Evolutionary conservation across 805 yeast genomes (phyloP), one percentile per base, ranked within the genome.

Genomic region (Metschnikowia similis): DNA sequence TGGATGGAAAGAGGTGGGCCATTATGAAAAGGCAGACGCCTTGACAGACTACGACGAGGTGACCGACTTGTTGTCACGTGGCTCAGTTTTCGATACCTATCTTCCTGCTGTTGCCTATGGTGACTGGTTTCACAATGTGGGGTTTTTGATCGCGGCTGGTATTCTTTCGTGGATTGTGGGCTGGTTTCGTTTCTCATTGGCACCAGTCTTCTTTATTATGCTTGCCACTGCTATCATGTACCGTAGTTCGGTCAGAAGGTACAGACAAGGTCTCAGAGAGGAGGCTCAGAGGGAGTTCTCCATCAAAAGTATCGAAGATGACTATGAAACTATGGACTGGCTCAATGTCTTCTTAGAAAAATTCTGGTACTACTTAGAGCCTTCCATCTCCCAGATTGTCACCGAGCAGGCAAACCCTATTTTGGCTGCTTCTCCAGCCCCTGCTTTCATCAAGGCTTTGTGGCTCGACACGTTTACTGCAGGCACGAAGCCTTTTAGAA

Each of bases 241-340:
- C 69, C 82, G 99, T 61, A 79, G 95, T 0, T 85, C 95, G 4
- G 78, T 90, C 43, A 83, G 92, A 61, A 84, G 85, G 59, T 85
- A 91, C 69, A 81, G 97, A 62, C 76, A 84, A 8, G 63, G 70
- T 3, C 76, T 89, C 54, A 80, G 97, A 61, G 90, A 89, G 54
- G 83, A 81, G 50, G 86, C 94, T 29, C 91, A 89, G 62, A 82
- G 96, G 58, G 96, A 92, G 63, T 82, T 87, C 62, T 84, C 94
- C 14, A 82, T 89, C 42, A 82, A 81, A 62, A 80, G 80, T 42
- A 84, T 91, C 55, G 98, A 94, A 67, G 80, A 83, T 61, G 97
- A 92, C 65, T 85, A 84, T 57, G 99, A 94, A 70, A 79, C 96
- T 6, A 81, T 94, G 87, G 97, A 94, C 63, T 94, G 99, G 99